Evolutionary conservation across 139 green algal genomes (phyloP).

Genomic region (Picochlorum sp.): DNA sequence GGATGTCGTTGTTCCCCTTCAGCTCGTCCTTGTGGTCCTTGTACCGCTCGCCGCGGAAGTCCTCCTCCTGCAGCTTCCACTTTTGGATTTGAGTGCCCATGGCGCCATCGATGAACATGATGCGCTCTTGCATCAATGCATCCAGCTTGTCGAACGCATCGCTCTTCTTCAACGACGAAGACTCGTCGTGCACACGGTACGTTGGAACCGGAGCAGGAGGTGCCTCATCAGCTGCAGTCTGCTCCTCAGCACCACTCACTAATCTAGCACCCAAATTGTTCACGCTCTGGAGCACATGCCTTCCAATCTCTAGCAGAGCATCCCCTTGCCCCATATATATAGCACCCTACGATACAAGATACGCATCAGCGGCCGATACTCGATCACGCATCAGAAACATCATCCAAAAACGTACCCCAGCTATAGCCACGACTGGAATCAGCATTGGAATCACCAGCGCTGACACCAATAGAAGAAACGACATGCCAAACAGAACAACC

Average conservation of each 20-base stretch:
- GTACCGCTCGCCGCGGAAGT: conserved; percentile 78
- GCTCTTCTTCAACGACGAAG: conserved; percentile 33
- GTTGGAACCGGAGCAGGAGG: no score
- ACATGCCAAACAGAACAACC: no score
- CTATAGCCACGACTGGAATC: no score
- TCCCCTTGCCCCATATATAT: neutral
- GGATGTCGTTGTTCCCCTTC: conserved; percentile 97
- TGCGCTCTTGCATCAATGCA: conserved; percentile 77
- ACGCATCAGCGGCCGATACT: neutral
- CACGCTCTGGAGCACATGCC: neutral
- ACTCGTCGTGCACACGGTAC: neutral
- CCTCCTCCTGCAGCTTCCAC: conserved; percentile 76
- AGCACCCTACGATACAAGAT: neutral
- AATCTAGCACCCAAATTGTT: neutral
- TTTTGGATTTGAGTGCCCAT: conserved; percentile 90
- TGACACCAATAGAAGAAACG: no score
- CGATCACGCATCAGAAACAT: neutral
- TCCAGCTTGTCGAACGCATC: conserved; percentile 63
- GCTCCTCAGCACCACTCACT: no score
- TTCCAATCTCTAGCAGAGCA: neutral
- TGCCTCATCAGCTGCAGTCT: no score
- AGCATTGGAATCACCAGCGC: no score
- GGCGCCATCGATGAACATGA: conserved; percentile 92
- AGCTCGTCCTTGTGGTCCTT: conserved; percentile 77
- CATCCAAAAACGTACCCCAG: neutral